Percentiles rank a stretch among this genome's conserved stretches.
Conservation (phyloP, 2,329 filamentous ascomycete species). For the Diaporthe vexans region DNA sequence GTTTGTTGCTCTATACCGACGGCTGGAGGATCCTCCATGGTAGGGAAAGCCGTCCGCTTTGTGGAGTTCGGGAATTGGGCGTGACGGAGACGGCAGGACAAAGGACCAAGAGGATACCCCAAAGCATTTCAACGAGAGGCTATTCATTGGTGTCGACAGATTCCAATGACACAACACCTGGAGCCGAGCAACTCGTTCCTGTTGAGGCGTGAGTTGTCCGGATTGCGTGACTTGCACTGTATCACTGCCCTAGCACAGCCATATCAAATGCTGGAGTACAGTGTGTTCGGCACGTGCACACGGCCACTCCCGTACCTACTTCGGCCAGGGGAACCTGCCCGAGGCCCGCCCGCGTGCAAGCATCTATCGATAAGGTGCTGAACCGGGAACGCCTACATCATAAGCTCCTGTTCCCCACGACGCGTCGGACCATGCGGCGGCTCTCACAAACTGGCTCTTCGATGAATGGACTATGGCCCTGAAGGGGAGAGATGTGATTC, state of each 20-base stretch:
- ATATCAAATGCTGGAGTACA: neutral
- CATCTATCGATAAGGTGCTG: conserved; percentile 40
- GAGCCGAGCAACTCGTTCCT: neutral
- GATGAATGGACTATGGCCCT: conserved; percentile 71
- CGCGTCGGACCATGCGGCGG: conserved; percentile 39
- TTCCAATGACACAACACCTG: conserved; percentile 1
- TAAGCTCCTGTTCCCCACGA: conserved; percentile 14
- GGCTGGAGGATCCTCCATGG: conserved; percentile 86
- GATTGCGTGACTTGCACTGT: conserved; percentile 5
- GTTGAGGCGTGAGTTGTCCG: neutral
- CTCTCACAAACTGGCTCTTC: conserved; percentile 32
- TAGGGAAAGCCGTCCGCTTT: conserved; percentile 48
- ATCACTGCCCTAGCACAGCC: neutral
- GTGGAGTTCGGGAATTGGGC: neutral
- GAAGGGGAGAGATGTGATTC: conserved; percentile 78
- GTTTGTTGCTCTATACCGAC: conserved; percentile 89
- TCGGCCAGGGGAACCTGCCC: conserved; percentile 8
- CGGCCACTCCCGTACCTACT: neutral
- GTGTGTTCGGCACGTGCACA: neutral
- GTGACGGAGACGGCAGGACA: conserved; percentile 9
- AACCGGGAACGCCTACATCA: conserved; percentile 32
- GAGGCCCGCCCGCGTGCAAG: conserved; percentile 2
- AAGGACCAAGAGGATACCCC: conserved; percentile 18
- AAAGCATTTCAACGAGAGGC: neutral
- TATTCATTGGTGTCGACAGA: neutral